phyloP scores from a whole-genome alignment of 345 rosid species.

The Murraya paniculata region DNA sequence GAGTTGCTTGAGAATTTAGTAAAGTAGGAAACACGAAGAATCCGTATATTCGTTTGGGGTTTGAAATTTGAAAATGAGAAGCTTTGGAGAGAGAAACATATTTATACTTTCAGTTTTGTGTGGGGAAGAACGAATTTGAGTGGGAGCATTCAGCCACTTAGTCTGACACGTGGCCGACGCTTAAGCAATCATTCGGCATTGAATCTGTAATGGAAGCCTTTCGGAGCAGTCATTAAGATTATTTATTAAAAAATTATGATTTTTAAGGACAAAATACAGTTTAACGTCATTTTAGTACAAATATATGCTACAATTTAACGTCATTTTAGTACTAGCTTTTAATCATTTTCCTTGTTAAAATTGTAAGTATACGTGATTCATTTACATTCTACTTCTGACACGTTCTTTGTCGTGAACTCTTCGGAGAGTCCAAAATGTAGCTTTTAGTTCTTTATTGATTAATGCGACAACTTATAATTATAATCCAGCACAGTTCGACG shows the following conservation, averaged over 20 bases:
- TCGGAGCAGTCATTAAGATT: no score
- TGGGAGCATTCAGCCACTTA: not conserved
- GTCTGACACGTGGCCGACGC: conserved; percentile 7
- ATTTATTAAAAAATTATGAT: no score
- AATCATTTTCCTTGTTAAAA: no score
- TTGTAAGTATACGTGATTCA: no score
- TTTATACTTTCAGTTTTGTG: no score
- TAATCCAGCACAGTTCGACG: no score
- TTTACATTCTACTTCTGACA: no score
- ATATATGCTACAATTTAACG: no score
- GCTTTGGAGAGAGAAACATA: not conserved
- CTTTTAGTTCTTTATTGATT: not conserved
- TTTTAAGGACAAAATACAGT: no score
- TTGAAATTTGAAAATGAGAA: not conserved
- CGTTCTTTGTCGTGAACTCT: not conserved
- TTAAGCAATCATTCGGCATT: not conserved
- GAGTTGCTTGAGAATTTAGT: not conserved
- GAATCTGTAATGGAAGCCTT: not conserved
- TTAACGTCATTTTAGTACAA: no score
- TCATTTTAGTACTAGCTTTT: no score
- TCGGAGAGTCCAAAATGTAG: not conserved
- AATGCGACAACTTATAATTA: not conserved
- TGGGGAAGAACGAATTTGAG: not conserved
- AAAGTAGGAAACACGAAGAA: not conserved
- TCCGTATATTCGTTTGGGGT: not conserved